Base-by-base conservation (phyloP, 208 protist genomes). In the Acanthamoeba healyi region DNA sequence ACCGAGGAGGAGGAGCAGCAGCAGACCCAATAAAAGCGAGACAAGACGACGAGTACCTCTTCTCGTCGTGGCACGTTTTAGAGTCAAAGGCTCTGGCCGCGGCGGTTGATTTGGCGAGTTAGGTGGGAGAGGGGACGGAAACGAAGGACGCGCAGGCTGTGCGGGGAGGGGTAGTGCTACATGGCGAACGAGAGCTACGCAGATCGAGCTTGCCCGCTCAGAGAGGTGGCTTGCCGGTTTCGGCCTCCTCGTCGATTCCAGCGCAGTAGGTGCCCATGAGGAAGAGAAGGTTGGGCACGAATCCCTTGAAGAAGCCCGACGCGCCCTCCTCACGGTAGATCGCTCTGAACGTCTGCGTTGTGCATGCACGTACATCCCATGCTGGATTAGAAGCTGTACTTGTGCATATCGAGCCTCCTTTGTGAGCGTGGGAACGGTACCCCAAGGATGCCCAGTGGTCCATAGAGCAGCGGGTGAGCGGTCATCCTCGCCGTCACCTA, bases 251-350 rank as follows among this genome's bases (percentile, higher is more conserved):
- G n/a, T 40, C 1, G 29, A 72, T 72, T 32, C 63, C 63, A 29
- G 63, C 63, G 34, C 24, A 42, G 63, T 72, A 72, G 63, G 63
- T 72, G 63, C 63, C 34, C 63, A 72, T 38, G 12, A 72, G 34
- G 34, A 72, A 72, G 63, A 84, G 0, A 6, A 51, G 9, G 42
- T 84, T 84, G 42, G 44, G 24, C 5, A 54, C 38, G 44, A 84
- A 54, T 32, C 74, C 74, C 74, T 84, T 84, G 74, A 26, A 54
- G 44, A 84, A 84, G 74, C 36, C 74, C 74, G 38, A 84, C 36
- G 54, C 74, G 42, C 74, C 74, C 42, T 84, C 74, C 36, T 84
- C 74, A 32, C 34, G 42, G 24, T 42, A 36, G 74, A 84, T 84
- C 38, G 36, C 2, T 38, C 29, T 84, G 15, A 38, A 32, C 24